Evolutionary conservation across 257 asterid genomes (phyloP), one percentile per base, ranked within the genome.

Genomic region (Jacaranda mimosifolia): DNA sequence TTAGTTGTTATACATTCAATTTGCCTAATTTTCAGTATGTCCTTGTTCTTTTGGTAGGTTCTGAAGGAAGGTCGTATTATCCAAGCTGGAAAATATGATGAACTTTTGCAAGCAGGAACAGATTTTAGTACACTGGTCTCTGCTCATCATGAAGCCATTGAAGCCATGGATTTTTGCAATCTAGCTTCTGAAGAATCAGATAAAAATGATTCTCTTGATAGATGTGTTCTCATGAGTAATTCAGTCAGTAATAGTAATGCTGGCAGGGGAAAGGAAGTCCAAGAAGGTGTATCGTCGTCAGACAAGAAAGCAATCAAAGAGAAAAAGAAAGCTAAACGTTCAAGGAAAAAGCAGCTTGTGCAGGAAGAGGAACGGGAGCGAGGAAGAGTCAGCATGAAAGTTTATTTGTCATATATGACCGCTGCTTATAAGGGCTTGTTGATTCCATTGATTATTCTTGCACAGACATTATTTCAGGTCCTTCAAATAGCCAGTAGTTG

Each of bases 321-420:
- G 82, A 96, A 93, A 81, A 96, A 96, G 88, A 96, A 96, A 81
- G 85, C 91, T 36, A 96, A 96, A 80, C 87, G 97, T 57, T 86
- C 96, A 26, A 89, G 90, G 78, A 93, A 85, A 76, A 96, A 96
- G 73, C 99, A 96, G 86, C 97, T 96, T 9, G 98, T 96, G 79
- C 99, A 96, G 84, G 99, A 96, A 78, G 99, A 96, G 89, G 99
- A 96, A 85, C 85, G 99, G 36, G 99, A 93, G 78, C 83, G 96
- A 52, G 99, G 99, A 70, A 89, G 87, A 88, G 90, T 96, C 68
- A 93, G 99, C 98, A 91, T 91, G 98, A 93, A 92, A 87, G 97
- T 96, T 75, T 96, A 96, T 67, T 49, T 85, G 58, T 96, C 99
- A 11, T 96, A 96, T 73, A 96, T 96, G 97, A 87, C 87, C 0